Percentiles rank a stretch among this genome's conserved stretches.
Conservation (phyloP, 2,329 filamentous ascomycete genomes). For the Rosellinia necatrix region DNA sequence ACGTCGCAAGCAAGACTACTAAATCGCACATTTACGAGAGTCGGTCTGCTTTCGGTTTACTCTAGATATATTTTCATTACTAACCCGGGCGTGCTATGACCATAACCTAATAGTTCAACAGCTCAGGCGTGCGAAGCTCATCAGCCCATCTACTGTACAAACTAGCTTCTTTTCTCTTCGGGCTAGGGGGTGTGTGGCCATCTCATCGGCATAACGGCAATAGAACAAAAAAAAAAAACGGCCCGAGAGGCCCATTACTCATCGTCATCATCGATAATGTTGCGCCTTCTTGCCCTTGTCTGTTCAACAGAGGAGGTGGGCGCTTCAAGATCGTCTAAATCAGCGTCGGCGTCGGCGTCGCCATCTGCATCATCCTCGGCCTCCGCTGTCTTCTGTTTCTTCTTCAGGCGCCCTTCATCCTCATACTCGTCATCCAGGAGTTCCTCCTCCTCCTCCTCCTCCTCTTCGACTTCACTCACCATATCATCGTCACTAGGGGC, state of each 20-base stretch:
- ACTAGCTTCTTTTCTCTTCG: neutral
- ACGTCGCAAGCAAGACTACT: too few relatives aligned
- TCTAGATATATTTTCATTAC: conserved; percentile 4
- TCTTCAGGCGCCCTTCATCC: conserved; percentile 50
- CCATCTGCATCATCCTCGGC: conserved; percentile 53
- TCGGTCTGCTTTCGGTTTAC: neutral
- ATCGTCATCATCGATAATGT: conserved; percentile 65
- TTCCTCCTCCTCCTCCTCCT: conserved; percentile 67
- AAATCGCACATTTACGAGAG: too few relatives aligned
- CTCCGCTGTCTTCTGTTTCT: conserved; percentile 57
- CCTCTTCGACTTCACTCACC: conserved; percentile 58
- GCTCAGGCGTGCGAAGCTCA: neutral
- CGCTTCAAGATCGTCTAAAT: conserved; percentile 55
- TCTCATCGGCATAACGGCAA: neutral
- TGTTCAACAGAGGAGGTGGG: conserved; percentile 44
- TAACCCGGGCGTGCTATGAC: neutral
- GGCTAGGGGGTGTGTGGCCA: neutral
- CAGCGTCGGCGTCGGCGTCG: conserved; percentile 61
- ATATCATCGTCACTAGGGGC: conserved; percentile 74
- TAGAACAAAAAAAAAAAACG: neutral
- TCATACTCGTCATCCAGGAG: conserved; percentile 56
- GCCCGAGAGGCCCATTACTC: conserved; percentile 32
- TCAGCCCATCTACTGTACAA: conserved; percentile 14
- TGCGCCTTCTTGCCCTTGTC: conserved; percentile 55
- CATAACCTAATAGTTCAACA: neutral